These are phyloP conservation scores for Handroanthus guayacan DNA, from an alignment of 257 asterid species.

Conservation along the genomic window DNA sequence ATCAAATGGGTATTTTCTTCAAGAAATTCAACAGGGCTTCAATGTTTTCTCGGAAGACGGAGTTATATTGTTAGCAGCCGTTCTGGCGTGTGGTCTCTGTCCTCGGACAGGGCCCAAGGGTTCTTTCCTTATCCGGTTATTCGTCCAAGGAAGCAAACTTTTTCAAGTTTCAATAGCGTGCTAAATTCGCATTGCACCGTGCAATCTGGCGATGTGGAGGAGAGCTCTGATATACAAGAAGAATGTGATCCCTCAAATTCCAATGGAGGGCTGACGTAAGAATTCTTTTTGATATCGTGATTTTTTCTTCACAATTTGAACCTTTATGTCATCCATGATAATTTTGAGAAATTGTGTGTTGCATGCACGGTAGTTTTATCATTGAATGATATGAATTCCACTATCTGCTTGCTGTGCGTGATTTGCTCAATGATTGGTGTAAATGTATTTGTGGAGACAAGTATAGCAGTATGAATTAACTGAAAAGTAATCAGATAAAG, in stretches of 20 bases:
- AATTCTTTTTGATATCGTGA: background rate
- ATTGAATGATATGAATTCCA: slow-evolving; percentile 2
- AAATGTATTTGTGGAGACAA: no score
- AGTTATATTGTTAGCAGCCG: slow-evolving; percentile 35
- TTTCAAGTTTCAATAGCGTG: slow-evolving; percentile 38
- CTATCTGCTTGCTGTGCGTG: background rate
- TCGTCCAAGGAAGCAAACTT: slow-evolving; percentile 42
- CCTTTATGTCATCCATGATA: slow-evolving; percentile 2
- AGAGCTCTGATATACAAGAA: slow-evolving; percentile 32
- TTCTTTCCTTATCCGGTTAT: slow-evolving; percentile 42
- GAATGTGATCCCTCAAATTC: slow-evolving; percentile 37
- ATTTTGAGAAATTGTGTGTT: background rate
- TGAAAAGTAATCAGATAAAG: no score
- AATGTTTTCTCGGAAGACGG: slow-evolving; percentile 36
- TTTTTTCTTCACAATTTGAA: background rate
- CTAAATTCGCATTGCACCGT: slow-evolving; percentile 47
- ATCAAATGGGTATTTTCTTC: slow-evolving; percentile 37
- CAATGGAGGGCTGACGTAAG: slow-evolving; percentile 49
- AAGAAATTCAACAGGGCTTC: slow-evolving; percentile 25
- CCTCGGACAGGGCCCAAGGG: slow-evolving; percentile 35
- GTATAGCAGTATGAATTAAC: no score
- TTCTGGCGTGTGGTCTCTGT: slow-evolving; percentile 36
- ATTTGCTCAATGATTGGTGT: no score
- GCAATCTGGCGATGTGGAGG: slow-evolving; percentile 47
- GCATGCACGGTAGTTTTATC: slow-evolving; percentile 19